Conservation (phyloP, 139 green algal genomes). For the Micractinium sp. region DNA sequence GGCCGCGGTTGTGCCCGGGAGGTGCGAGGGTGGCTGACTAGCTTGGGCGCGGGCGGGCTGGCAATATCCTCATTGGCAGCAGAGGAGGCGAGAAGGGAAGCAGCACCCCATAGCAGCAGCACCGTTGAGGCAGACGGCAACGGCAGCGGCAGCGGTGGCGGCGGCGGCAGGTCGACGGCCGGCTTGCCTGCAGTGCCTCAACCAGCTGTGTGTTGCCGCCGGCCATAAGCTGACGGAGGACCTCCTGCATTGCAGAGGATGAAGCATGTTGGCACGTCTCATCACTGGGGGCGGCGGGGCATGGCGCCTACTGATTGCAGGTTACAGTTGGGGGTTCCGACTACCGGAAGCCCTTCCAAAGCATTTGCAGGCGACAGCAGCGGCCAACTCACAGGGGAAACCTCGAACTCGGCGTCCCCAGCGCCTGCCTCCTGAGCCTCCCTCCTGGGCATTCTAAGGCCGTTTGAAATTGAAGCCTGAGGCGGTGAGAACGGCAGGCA, state of each 20-base stretch:
- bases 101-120: not conserved
- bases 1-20: not conserved
- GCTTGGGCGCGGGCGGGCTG: too few relatives aligned
- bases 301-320: not conserved
- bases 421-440: too few relatives aligned
- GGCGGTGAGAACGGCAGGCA: too few relatives aligned
- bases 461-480: too few relatives aligned
- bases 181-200: conserved; percentile 25
- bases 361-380: not conserved
- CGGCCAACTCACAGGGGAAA: not conserved
- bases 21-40: not conserved
- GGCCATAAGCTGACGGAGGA: conserved; percentile 34
- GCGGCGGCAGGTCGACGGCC: not conserved
- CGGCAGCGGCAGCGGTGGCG: not conserved
- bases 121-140: too few relatives aligned
- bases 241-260: conserved; percentile 16
- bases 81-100: not conserved
- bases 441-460: too few relatives aligned
- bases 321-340: too few relatives aligned
- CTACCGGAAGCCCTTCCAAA: too few relatives aligned
- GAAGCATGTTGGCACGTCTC: not conserved
- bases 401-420: not conserved
- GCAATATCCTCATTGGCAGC: not conserved
- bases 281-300: not conserved
- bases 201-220: conserved; percentile 27